These are phyloP conservation scores for Fragilariopsis cylindrus DNA, from an alignment of 108 stramenopile genomes.

Conservation along the genomic window DNA sequence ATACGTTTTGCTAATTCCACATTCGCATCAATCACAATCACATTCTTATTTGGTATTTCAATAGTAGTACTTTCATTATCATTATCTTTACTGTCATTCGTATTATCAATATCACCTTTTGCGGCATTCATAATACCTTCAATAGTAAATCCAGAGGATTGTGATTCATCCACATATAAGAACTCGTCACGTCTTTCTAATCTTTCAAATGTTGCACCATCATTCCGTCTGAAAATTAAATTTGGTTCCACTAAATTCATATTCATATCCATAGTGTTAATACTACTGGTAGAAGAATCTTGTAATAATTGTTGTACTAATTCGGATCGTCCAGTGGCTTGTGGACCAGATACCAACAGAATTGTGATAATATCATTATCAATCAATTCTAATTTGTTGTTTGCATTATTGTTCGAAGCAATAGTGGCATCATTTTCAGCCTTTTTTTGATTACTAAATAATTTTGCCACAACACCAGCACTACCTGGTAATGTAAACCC, in stretches of 20 bases:
- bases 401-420: constrained; percentile 18
- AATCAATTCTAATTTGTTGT: not conserved
- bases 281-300: constrained; percentile 30
- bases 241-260: constrained; percentile 34
- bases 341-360: constrained; percentile 78
- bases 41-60: constrained; percentile 13
- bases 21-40: constrained; percentile 83
- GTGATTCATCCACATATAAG: constrained; percentile 42
- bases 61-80: not conserved
- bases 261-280: too few species aligned
- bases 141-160: constrained; percentile 60
- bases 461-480: constrained; percentile 51
- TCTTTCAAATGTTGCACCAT: constrained; percentile 64
- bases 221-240: constrained; percentile 43
- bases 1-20: constrained; percentile 62
- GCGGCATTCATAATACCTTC: constrained; percentile 63
- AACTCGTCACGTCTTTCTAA: constrained; percentile 58
- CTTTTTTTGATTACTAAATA: constrained; percentile 20
- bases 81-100: not conserved
- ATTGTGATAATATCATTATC: constrained; percentile 36
- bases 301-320: constrained; percentile 63
- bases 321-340: constrained; percentile 70
- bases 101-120: constrained; percentile 10
- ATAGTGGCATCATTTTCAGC: constrained; percentile 22
- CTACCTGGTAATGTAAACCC: constrained; percentile 53